Evolutionary conservation across 148 eudicot genomes (phyloP), one percentile per base, ranked within the genome.

Genomic region (Rhododendron henanense): DNA sequence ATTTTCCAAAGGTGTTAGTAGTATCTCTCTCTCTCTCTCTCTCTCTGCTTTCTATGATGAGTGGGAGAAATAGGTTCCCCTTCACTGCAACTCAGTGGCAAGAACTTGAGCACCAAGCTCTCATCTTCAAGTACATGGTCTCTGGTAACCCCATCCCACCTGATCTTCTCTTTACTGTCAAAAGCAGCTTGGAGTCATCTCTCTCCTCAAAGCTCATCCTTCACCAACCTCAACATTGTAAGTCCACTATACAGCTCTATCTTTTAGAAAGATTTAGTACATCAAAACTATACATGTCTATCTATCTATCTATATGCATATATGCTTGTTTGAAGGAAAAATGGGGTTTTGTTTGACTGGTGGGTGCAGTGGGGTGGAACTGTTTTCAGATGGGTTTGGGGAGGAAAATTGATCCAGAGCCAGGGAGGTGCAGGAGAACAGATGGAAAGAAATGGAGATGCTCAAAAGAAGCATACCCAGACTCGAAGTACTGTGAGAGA

Each of bases 391-490:
- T 95, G 97, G 97, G 95, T 6, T 95, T 92, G 87, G 99, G 98
- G 50, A 90, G 94, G 55, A 97, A 97, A 84, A 90, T 97, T 79
- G 99, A 97, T 90, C 98, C 99, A 85, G 99, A 97, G 88, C 99
- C 99, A 87, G 99, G 99, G 84, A 91, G 98, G 85, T 97, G 99
- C 89, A 92, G 95, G 51, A 94, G 99, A 89, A 97, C 99, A 75
- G 99, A 97, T 90, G 99, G 99, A 1, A 97, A 97, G 85, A 97
- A 97, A 81, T 97, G 99, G 99, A 93, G 99, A 39, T 97, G 99
- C 85, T 94, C 99, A 78, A 97, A 97, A 88, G 99, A 97, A 77
- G 99, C 99, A 5, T 94, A 94, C 84, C 94, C 96, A 48, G 98
- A 97, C 87, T 97, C 99, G 1, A 97, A 97, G 88, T 97, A 97